phyloP scores from a whole-genome alignment of 139 green algal species.

The Tetradesmus lagerheimii region DNA sequence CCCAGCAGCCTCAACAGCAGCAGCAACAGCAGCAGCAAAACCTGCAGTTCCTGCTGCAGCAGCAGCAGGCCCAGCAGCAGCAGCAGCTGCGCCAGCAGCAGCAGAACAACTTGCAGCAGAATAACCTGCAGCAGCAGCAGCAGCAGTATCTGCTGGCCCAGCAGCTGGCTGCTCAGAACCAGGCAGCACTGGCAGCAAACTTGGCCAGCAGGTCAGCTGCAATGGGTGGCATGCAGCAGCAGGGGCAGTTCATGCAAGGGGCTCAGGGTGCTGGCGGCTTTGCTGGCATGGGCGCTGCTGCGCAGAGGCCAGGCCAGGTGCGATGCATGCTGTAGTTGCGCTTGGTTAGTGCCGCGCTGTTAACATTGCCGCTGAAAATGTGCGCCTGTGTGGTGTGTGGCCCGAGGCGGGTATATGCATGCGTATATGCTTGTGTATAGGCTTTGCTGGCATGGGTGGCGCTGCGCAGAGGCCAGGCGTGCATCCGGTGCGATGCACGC shows the following conservation, averaged over 20 bases:
- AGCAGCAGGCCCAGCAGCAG: conserved; percentile 31
- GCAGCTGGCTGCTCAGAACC: conserved; percentile 34
- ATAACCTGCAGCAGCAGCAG: conserved; percentile 23
- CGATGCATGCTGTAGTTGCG: not conserved
- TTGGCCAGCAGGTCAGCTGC: not conserved
- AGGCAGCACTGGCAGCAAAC: conserved; percentile 22
- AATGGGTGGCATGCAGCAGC: conserved; percentile 4
- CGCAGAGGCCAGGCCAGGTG: conserved; percentile 26
- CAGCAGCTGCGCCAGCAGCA: conserved; percentile 13
- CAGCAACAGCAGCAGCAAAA: conserved; percentile 31
- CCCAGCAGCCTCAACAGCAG: conserved; percentile 17
- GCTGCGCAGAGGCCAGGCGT: not conserved
- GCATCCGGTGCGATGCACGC: not conserved
- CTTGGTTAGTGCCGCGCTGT: too few species aligned
- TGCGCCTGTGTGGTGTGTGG: too few species aligned
- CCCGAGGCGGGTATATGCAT: too few species aligned
- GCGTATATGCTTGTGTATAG: too few species aligned
- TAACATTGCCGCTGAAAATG: too few species aligned
- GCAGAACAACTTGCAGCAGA: not conserved
- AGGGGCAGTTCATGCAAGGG: conserved; percentile 1
- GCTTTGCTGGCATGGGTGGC: conserved; percentile 1
- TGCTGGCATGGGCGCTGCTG: not conserved
- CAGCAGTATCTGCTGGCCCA: conserved; percentile 27
- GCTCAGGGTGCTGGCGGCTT: conserved; percentile 12
- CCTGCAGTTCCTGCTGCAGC: conserved; percentile 34